These are phyloP conservation scores for Eimeria necatrix DNA, from an alignment of 169 alveolate species.

Conservation along the genomic window DNA sequence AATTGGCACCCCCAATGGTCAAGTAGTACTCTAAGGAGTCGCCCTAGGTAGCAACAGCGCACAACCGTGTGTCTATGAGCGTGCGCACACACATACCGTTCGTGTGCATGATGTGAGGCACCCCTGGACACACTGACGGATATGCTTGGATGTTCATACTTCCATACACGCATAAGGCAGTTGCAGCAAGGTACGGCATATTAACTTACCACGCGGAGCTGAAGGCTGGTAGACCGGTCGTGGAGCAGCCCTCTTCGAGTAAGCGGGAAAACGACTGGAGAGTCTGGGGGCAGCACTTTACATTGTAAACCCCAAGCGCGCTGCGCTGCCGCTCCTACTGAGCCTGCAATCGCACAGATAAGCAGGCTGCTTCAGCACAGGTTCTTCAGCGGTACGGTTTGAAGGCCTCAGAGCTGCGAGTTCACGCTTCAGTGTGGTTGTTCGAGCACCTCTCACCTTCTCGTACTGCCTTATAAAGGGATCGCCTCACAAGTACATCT, in stretches of 20 bases:
- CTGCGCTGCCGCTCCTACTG: conserved; percentile 59
- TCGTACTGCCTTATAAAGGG: conserved; percentile 71
- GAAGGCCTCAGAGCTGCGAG: neutral
- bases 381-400: neutral
- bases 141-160: too few species aligned
- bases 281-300: conserved; percentile 72
- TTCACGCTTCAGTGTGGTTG: neutral
- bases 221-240: conserved; percentile 78
- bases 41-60: conserved; percentile 3
- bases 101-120: neutral
- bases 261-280: conserved; percentile 80
- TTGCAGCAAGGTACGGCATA: neutral
- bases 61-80: too few species aligned
- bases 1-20: conserved; percentile 26
- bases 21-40: conserved; percentile 12
- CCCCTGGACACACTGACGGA: too few species aligned
- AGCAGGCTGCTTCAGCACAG: neutral
- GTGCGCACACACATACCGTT: neutral
- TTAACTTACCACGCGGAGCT: conserved; percentile 79
- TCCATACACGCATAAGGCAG: too few species aligned
- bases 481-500: conserved; percentile 75
- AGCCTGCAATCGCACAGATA: neutral
- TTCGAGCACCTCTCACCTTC: conserved; percentile 45
- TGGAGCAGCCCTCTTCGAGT: conserved; percentile 80
- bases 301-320: conserved; percentile 82